Evolutionary conservation across 2,329 filamentous ascomycete species (phyloP), one percentile per base, ranked within the genome.

Genomic region (Escovopsis sp.): DNA sequence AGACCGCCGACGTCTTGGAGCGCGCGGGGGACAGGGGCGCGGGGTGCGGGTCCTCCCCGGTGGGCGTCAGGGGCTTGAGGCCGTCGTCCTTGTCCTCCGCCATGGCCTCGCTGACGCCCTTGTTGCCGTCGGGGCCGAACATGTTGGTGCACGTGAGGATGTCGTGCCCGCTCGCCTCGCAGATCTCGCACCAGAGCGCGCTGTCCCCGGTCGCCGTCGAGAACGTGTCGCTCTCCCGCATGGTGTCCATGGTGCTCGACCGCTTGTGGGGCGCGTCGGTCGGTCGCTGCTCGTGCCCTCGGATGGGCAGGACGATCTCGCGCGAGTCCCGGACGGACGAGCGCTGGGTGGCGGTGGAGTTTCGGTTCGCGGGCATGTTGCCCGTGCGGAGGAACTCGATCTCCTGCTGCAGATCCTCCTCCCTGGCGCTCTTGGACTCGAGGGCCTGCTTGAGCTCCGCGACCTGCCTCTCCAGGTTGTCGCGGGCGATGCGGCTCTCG

Each of bases 111-210:
- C 47, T 53, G 35, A 55, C 53, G 45, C 50, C 50, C 51, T 63
- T 62, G 40, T 50, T 50, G 30, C 59, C 57, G 24, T 65, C 65
- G 7, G 65, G 57, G 2, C 72, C 78, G 59, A 84, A 89, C 79
- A 94, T 91, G 59, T 86, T 89, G 41, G 84, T 87, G 69, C 89
- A 96, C 16, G 84, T 93, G 43, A 96, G 68, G 46, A 96, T 94
- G 53, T 96, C 89, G 56, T 96, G 89, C 13, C 89, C 88, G 37
- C 76, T 73, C 30, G 84, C 84, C 65, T 95, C 88, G 64, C 89
- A 96, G 47, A 96, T 91, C 63, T 96, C 91, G 62, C 89, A 96
- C 83, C 84, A 94, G 47, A 88, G 71, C 13, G 71, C 75, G 57
- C 77, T 83, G 52, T 71, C 79, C 56, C 87, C 84, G 33, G 81